Base-by-base conservation (phyloP, 179 eudicot genomes). In the Camellia oleifera region DNA sequence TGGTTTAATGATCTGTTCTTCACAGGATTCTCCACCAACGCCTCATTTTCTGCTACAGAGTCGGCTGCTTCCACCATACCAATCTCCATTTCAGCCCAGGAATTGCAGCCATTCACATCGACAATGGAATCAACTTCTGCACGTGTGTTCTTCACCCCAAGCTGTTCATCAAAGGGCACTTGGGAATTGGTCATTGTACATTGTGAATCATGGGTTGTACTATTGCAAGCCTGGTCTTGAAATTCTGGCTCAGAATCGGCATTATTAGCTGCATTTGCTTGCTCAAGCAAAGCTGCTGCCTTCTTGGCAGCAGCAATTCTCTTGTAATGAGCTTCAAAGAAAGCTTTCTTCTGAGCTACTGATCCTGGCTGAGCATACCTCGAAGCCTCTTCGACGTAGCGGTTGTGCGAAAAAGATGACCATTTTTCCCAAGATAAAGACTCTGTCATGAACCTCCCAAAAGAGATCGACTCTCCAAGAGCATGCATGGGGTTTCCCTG, bases 291-390 rank as follows among this genome's bases (percentile, higher is more conserved):
- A 17, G 91, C 91, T 32, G 94, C 90, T 44, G 85, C 86, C 64
- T 89, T 93, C 79, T 80, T 83, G 32, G 93, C 92, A 60, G 90
- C 94, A 67, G 90, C 94, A 72, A 88, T 81, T 80, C 79, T 87
- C 86, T 86, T 90, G 89, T 89, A 93, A 80, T 93, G 94, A 50
- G 97, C 97, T 85, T 93, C 98, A 77, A 95, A 95, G 78, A 86
- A 90, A 57, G 97, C 98, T 71, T 95, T 95, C 87, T 89, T 93
- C 83, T 93, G 88, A 8, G 94, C 93, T 6, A 95, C 97, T 4
- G 97, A 94, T 13, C 97, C 97, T n/a, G 96, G 96, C 84, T 86
- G 87, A 6, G 98, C 87, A 66, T 84, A 89, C n/a, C 88, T 90
- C 85, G 90, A 91, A 0, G 96, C 98, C 85, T 93, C 97, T 76